A percentile compares a stretch with the other conserved stretches of the same genome.
phyloP scores from a whole-genome alignment of 2,329 filamentous ascomycete genomes.

The Fusarium annulatum region DNA sequence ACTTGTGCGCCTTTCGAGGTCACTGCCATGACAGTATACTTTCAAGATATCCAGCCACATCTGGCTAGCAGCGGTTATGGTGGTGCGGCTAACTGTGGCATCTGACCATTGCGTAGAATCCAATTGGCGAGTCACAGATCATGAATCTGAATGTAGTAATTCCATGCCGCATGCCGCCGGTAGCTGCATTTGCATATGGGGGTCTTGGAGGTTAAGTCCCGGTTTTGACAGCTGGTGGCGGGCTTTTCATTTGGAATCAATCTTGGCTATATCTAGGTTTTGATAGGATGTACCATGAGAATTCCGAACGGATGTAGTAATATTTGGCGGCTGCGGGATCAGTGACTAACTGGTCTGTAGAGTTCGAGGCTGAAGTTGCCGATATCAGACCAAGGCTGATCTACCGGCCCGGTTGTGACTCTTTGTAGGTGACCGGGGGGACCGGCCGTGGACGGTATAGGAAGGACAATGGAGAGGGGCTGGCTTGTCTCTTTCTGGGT shows the following conservation, averaged over 20 bases:
- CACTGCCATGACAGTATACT: not conserved
- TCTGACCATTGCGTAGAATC: slow-evolving; percentile 35
- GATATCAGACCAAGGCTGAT: not conserved
- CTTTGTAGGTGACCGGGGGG: slow-evolving; percentile 7
- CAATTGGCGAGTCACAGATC: slow-evolving; percentile 35
- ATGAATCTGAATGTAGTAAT: slow-evolving; percentile 4
- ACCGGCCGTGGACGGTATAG: not conserved
- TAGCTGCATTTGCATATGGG: slow-evolving; percentile 1
- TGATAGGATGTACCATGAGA: not conserved
- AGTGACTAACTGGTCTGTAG: not conserved
- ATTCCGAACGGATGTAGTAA: not conserved
- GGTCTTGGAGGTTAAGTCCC: not conserved
- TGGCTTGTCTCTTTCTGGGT: not conserved
- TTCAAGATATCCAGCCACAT: not conserved
- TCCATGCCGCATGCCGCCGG: not conserved
- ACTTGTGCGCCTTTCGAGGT: not conserved
- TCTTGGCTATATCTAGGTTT: not conserved
- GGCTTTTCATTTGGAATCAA: not conserved
- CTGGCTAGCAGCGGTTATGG: not conserved
- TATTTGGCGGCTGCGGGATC: not conserved
- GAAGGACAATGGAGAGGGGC: slow-evolving; percentile 24
- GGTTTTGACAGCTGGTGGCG: not conserved
- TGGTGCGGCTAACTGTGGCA: slow-evolving; percentile 29
- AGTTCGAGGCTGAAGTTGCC: not conserved
- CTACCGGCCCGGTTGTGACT: slow-evolving; percentile 25